Percentiles rank a stretch among this genome's conserved stretches.
phyloP scores from a whole-genome alignment of 306 rosid genomes.

The Dryas octopetala region DNA sequence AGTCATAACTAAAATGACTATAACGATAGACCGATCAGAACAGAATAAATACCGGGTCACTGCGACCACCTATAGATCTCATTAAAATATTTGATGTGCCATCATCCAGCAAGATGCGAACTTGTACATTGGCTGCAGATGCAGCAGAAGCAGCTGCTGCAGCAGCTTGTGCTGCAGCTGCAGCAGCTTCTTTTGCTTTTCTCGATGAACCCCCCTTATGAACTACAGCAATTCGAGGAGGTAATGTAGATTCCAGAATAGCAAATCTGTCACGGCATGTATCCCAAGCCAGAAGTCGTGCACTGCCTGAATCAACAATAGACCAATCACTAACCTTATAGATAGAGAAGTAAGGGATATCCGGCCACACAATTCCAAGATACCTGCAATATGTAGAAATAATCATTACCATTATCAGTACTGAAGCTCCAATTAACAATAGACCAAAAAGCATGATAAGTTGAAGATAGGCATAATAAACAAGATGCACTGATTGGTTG shows the following conservation, averaged over 20 bases:
- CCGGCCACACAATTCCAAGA: slow-evolving; percentile 94
- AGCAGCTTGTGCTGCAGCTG: slow-evolving; percentile 96
- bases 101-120: slow-evolving; percentile 93
- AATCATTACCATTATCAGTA: slow-evolving; percentile 5
- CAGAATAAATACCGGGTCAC: slow-evolving; percentile 68
- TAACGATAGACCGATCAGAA: slow-evolving; percentile 15
- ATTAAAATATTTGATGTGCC: slow-evolving; percentile 95
- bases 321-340: slow-evolving; percentile 98
- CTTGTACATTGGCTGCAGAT: slow-evolving; percentile 95
- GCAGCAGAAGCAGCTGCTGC: slow-evolving; percentile 98
- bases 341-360: slow-evolving; percentile 94
- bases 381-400: slow-evolving; percentile 59
- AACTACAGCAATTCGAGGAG: slow-evolving; percentile 80
- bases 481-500: neutral
- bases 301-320: slow-evolving; percentile 98
- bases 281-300: slow-evolving; percentile 98
- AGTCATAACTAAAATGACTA: slow-evolving; percentile 19
- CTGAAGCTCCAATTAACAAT: neutral
- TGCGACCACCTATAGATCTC: slow-evolving; percentile 90
- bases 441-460: neutral
- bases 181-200: slow-evolving; percentile 92
- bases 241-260: slow-evolving; percentile 74
- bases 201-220: slow-evolving; percentile 88
- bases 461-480: neutral
- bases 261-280: slow-evolving; percentile 97